Evolutionary conservation across 768 basidiomycete species (phyloP).

Genomic region (Lactarius trivialis): DNA sequence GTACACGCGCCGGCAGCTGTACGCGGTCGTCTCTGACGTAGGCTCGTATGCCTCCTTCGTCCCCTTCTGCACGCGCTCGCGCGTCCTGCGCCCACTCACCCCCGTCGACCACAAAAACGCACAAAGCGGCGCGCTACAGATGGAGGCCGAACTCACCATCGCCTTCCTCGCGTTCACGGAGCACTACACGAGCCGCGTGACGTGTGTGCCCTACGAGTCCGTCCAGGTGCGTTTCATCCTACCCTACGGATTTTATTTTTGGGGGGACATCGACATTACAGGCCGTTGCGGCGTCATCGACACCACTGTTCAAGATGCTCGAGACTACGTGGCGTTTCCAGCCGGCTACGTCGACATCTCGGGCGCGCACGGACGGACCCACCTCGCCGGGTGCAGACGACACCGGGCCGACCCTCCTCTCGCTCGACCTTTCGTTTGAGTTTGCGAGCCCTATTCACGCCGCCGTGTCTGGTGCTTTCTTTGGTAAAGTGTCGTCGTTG

Average conservation of each 20-base stretch:
- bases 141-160: conserved; percentile 83
- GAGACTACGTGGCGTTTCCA: conserved; percentile 71
- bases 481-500: conserved; percentile 77
- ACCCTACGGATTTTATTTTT: not conserved
- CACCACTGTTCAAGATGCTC: conserved; percentile 67
- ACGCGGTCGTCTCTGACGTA: conserved; percentile 82
- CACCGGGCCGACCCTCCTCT: conserved; percentile 64
- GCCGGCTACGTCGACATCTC: conserved; percentile 38
- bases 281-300: conserved; percentile 68
- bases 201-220: conserved; percentile 66
- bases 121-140: conserved; percentile 31
- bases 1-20: conserved; percentile 73
- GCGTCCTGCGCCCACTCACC: conserved; percentile 42
- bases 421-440: conserved; percentile 76
- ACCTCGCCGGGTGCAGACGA: conserved; percentile 21
- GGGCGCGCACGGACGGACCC: conserved; percentile 33
- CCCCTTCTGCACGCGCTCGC: conserved; percentile 79
- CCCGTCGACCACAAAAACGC: conserved; percentile 14
- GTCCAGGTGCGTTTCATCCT: conserved; percentile 57
- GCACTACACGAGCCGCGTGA: conserved; percentile 81
- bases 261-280: conserved; percentile 26
- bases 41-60: conserved; percentile 80
- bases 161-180: conserved; percentile 86
- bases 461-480: conserved; percentile 74
- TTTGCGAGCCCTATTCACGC: conserved; percentile 87